Conservation (phyloP, 805 yeast species). For the Monosporozyma aerobia region DNA sequence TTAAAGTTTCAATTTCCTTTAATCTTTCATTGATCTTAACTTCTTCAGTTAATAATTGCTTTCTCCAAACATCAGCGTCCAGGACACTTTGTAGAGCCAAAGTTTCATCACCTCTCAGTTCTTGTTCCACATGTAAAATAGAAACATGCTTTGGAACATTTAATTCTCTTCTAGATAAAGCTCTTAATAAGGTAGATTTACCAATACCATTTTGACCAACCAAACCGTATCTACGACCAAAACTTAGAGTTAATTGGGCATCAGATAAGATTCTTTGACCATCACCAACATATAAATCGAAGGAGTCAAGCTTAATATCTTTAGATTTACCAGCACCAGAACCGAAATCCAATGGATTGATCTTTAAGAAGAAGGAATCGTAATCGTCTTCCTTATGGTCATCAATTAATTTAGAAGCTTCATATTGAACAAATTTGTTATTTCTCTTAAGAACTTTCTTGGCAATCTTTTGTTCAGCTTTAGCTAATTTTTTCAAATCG, state of each 20-base stretch:
- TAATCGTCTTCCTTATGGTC: slow-evolving; percentile 64
- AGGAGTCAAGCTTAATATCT: slow-evolving; percentile 86
- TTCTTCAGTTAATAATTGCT: slow-evolving; percentile 74
- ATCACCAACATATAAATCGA: slow-evolving; percentile 91
- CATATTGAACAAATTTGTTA: slow-evolving; percentile 76
- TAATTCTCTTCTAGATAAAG: slow-evolving; percentile 87
- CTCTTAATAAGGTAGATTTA: slow-evolving; percentile 87
- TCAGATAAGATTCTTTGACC: slow-evolving; percentile 89
- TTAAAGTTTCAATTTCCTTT: slow-evolving; percentile 60
- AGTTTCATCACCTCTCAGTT: slow-evolving; percentile 86
- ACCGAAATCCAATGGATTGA: slow-evolving; percentile 89
- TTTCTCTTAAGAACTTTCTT: slow-evolving; percentile 87
- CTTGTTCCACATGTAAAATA: slow-evolving; percentile 95
- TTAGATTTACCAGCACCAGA: slow-evolving; percentile 92
- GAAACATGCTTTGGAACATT: slow-evolving; percentile 93
- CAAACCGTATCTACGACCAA: slow-evolving; percentile 92
- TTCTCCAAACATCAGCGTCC: slow-evolving; percentile 99
- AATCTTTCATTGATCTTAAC: slow-evolving; percentile 62
- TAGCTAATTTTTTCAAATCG: slow-evolving; percentile 91
- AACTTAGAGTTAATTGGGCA: slow-evolving; percentile 75
- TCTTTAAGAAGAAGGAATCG: slow-evolving; percentile 89
- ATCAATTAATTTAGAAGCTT: slow-evolving; percentile 82
- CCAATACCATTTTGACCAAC: slow-evolving; percentile 99
- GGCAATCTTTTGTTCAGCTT: slow-evolving; percentile 95
- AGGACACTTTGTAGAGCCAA: slow-evolving; percentile 89